Evolutionary conservation across 106 monocot genomes (phyloP).

Genomic region (Triglochin maritima): DNA sequence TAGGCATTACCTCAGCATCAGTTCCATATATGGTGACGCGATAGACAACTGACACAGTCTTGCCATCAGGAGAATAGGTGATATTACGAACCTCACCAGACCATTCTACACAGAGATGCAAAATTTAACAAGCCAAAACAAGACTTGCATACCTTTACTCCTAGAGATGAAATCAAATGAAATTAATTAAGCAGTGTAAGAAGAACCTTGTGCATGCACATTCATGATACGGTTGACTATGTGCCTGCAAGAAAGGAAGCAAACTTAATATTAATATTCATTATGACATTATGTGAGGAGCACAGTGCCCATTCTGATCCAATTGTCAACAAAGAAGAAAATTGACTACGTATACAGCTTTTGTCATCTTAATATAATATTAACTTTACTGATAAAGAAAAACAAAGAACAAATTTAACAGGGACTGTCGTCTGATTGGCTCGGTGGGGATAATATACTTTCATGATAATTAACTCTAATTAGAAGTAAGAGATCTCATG

Average conservation of each 20-base stretch:
- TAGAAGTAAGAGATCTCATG: too few relatives aligned
- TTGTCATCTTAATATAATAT: too few relatives aligned
- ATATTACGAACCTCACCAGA: conserved; percentile 87
- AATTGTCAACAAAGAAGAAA: too few relatives aligned
- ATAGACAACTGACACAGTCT: conserved; percentile 91
- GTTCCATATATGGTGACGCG: conserved; percentile 89
- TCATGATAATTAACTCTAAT: too few relatives aligned
- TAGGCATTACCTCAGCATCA: conserved; percentile 79
- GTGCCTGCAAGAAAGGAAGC: conserved; percentile 54
- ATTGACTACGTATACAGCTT: too few relatives aligned
- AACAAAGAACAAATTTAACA: too few relatives aligned
- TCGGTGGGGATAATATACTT: too few relatives aligned
- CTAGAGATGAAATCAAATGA: background rate
- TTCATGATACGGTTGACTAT: conserved; percentile 90
- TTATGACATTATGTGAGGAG: too few relatives aligned
- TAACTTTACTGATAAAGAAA: too few relatives aligned
- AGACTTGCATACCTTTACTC: background rate
- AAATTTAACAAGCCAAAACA: background rate
- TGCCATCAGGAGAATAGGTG: conserved; percentile 81
- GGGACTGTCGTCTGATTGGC: too few relatives aligned
- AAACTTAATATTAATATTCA: too few relatives aligned
- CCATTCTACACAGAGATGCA: conserved; percentile 53
- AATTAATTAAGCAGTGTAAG: background rate
- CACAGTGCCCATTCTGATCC: too few relatives aligned
- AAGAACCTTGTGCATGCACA: conserved; percentile 74